Base-by-base conservation (phyloP, 495 filamentous ascomycete species). In the Coniosporium apollinis region DNA sequence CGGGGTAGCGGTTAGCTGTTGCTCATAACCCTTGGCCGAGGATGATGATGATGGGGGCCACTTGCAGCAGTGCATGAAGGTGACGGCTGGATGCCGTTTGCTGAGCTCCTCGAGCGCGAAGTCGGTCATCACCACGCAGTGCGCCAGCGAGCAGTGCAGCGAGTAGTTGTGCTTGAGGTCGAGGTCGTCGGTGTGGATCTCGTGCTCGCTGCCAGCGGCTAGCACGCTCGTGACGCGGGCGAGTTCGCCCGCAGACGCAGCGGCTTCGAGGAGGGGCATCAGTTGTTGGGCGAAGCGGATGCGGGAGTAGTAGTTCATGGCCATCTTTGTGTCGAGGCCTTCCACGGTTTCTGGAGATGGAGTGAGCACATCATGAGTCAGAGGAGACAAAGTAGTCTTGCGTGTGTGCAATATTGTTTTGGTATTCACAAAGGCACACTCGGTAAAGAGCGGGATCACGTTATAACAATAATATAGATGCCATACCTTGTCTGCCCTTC, bases 231-330 rank as follows among this genome's bases (percentile, higher is more conserved):
- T 46, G 25, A 49, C 47, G 28, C 55, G 51, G 16, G 51, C 45
- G 16, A 55, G 39, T 6, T 40, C 45, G 21, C 30, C 13, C 1
- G 37, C 38, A 4, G 36, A 13, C 1, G 45, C 36, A 11, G 49
- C 46, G 28, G 40, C 29, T 3, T 38, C 26, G 3, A 59, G 42
- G 2, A 46, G 36, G 0, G 52, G 48, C 18, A 50, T 40, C 4
- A 61, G 44, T 33, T 58, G 49, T 13, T 43, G 37, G 16, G 66
- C 62, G 49, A 81, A 79, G 25, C 76, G 67, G 30, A 67, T 61
- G 11, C 78, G 72, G 18, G 67, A 56, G 52, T 81, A 81, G 55
- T 71, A 73, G 31, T 52, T 57, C 3, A 79, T 50, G 11, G 69
- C 52, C 26, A 66, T 52, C 36, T 62, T 61, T 21, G 56, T 52